Conservation (phyloP, 2,329 filamentous ascomycete genomes). For the Zymoseptoria ardabiliae region DNA sequence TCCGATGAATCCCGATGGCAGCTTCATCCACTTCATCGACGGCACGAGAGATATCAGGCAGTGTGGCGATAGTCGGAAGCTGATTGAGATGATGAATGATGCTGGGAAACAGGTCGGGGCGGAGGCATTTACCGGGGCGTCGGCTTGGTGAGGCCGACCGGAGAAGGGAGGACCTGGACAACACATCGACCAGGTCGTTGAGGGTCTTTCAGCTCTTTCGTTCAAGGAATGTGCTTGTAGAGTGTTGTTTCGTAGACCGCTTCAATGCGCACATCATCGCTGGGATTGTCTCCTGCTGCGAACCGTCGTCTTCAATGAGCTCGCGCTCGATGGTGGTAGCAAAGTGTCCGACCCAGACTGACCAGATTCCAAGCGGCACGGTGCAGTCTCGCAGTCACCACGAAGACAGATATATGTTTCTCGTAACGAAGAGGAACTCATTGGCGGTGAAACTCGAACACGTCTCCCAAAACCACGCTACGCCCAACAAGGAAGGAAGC, state of each 20-base stretch:
- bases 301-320: too few species aligned
- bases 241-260: too few species aligned
- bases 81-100: not conserved
- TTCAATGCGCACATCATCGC: too few species aligned
- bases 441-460: not conserved
- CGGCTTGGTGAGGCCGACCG: not conserved
- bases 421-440: not conserved
- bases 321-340: too few species aligned
- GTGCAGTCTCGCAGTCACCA: too few species aligned
- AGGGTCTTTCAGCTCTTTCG: too few species aligned
- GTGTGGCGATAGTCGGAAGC: not conserved
- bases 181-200: not conserved
- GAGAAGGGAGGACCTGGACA: not conserved
- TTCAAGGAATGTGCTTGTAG: too few species aligned
- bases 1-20: not conserved
- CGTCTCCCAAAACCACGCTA: not conserved
- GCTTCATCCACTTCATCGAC: not conserved
- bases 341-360: too few species aligned
- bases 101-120: not conserved
- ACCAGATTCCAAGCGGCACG: too few species aligned
- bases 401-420: not conserved
- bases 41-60: not conserved
- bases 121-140: not conserved
- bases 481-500: not conserved
- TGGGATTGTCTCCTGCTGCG: too few species aligned